These are phyloP conservation scores for Ceratocystis albifundus DNA, from an alignment of 2,329 filamentous ascomycete genomes.

Conservation along the genomic window DNA sequence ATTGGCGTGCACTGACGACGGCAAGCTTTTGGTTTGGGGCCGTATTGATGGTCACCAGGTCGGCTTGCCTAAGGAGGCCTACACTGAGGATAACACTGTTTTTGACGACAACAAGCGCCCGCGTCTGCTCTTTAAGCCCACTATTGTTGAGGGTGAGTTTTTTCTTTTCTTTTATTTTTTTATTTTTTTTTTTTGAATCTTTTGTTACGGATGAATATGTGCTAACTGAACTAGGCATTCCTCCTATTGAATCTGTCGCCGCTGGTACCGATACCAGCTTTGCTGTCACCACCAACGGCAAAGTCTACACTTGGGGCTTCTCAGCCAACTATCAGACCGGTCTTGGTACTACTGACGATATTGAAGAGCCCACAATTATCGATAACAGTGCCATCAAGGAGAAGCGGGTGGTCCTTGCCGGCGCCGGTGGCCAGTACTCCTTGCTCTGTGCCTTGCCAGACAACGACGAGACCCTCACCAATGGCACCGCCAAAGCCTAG, in stretches of 20 bases:
- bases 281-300: conserved; percentile 56
- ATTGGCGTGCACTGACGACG: conserved; percentile 46
- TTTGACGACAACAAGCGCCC: conserved; percentile 51
- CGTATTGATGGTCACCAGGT: conserved; percentile 43
- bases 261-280: conserved; percentile 65
- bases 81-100: conserved; percentile 43
- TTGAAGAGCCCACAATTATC: conserved; percentile 45
- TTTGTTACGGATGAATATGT: too few relatives aligned
- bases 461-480: conserved; percentile 26
- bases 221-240: conserved; percentile 15
- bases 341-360: conserved; percentile 55
- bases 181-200: too few relatives aligned
- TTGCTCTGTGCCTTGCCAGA: conserved; percentile 42
- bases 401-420: conserved; percentile 64
- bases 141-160: conserved; percentile 27
- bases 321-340: conserved; percentile 70
- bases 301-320: conserved; percentile 71
- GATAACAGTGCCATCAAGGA: conserved; percentile 74
- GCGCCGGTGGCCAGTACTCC: conserved; percentile 77
- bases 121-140: conserved; percentile 47
- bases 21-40: conserved; percentile 50
- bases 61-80: conserved; percentile 45
- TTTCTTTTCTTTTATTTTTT: neutral
- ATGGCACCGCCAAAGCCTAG: conserved; percentile 27
- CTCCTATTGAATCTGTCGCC: conserved; percentile 34